Conservation (phyloP, 2,329 filamentous ascomycete genomes). For the Monilinia fructicola region DNA sequence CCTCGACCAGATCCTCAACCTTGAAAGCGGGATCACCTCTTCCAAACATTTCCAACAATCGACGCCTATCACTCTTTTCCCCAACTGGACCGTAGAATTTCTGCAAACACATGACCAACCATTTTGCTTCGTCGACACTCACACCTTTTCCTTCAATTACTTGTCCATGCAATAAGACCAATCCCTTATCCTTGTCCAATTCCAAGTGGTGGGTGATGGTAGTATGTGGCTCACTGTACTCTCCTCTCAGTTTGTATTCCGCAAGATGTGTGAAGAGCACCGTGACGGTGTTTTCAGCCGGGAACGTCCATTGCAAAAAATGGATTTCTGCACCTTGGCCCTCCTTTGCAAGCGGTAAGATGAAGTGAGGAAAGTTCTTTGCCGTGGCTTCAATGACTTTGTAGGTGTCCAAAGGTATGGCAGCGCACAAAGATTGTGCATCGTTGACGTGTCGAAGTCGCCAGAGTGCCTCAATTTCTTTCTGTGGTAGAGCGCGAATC, state of each 20-base stretch:
- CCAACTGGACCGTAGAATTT: constrained; percentile 76
- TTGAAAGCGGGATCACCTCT: constrained; percentile 76
- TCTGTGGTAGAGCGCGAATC: constrained; percentile 65
- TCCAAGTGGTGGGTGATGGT: constrained; percentile 91
- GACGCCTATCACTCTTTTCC: constrained; percentile 60
- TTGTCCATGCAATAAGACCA: constrained; percentile 84
- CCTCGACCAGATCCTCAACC: constrained; percentile 81
- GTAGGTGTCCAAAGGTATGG: constrained; percentile 74
- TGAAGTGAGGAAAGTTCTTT: constrained; percentile 78
- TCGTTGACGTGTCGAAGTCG: constrained; percentile 78
- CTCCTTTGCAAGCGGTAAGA: constrained; percentile 77
- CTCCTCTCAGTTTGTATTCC: constrained; percentile 86
- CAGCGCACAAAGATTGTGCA: constrained; percentile 76
- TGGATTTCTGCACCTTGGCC: constrained; percentile 82
- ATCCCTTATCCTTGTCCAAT: constrained; percentile 66
- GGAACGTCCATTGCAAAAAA: constrained; percentile 95
- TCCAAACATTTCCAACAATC: constrained; percentile 78
- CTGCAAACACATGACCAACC: constrained; percentile 89
- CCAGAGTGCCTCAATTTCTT: constrained; percentile 88
- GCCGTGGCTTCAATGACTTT: constrained; percentile 68
- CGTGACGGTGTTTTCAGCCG: constrained; percentile 65
- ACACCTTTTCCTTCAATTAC: constrained; percentile 77
- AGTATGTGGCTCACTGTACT: constrained; percentile 89
- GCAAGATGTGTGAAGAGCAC: constrained; percentile 93
- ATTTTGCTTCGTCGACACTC: constrained; percentile 77